Evolutionary conservation across 2,329 filamentous ascomycete genomes (phyloP), one percentile per base, ranked within the genome.

Genomic region (Coniochaeta hoffmannii): DNA sequence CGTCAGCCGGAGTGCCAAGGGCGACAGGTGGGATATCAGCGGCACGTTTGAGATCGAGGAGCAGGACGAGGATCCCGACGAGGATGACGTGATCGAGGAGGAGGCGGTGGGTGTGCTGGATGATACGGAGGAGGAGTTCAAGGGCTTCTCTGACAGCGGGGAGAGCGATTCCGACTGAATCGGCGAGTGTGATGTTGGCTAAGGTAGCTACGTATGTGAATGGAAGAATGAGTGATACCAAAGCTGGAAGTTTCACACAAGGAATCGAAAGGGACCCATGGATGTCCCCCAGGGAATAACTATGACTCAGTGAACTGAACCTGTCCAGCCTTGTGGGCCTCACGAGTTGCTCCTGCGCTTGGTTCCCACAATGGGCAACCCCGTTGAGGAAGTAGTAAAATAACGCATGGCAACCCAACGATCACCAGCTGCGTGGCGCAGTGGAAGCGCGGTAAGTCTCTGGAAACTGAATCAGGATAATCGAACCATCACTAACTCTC

Each of bases 1-100:
- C 69, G 88, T 99, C 22, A 95, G 88, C 71, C 79, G 79, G 57
- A 82, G 80, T 53, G 94, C 94, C 8, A 83, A 83, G 66, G 94
- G 94, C 1, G 94, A 97, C 72, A 80, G 94, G 44, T 97, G 92
- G 90, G 94, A 99, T 73, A 78, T 97, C 52, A 87, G 84, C 50
- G 94, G 85, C 0, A 84, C 85, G 32, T 90, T 89, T 69, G 89
- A 87, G 24, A 86, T 96, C 31, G 80, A 80, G 59, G 80, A 83
- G 57, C 68, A 75, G 35, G 79, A 80, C 1, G 76, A 72, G 0
- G 73, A 70, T 1, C 67, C 64, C 1, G 71, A 68, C 0, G 71
- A 61, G 53, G 68, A 66, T 1, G 69, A 67, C 3, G 69, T 65
- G 1, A 68, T 65, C 9, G 65, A 65, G 14, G 68, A 65, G 1